Percentiles rank a stretch among this genome's conserved stretches.
Conservation (phyloP, 306 rosid species). For the Argentina anserina region DNA sequence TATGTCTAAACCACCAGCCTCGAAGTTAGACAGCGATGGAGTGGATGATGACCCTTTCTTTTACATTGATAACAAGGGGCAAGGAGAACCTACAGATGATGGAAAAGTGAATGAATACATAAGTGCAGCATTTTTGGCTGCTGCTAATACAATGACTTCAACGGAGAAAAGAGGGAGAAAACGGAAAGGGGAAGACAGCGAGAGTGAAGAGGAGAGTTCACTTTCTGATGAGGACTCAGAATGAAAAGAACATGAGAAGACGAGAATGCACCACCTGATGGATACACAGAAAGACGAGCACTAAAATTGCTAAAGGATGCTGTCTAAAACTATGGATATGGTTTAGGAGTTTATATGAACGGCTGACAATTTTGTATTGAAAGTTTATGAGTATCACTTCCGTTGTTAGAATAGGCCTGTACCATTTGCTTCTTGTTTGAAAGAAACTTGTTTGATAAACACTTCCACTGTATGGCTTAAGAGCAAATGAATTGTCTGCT, state of each 20-base stretch:
- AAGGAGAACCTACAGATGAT: constrained; percentile 29
- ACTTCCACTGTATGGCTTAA: not conserved
- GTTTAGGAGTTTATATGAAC: not conserved
- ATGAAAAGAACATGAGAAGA: constrained; percentile 22
- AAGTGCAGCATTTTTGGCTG: constrained; percentile 49
- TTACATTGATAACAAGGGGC: constrained; percentile 51
- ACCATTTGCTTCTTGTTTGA: not conserved
- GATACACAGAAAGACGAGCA: constrained; percentile 31
- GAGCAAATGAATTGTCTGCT: not conserved
- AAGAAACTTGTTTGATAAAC: not conserved
- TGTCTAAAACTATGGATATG: not conserved
- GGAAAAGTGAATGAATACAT: constrained; percentile 27
- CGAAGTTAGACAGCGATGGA: constrained; percentile 32
- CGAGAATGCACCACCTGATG: constrained; percentile 50
- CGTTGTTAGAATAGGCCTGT: not conserved
- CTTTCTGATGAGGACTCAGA: constrained; percentile 46
- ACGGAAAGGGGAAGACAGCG: constrained; percentile 37
- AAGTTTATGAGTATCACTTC: not conserved
- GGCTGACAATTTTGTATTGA: not conserved
- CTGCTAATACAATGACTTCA: constrained; percentile 48
- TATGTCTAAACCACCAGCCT: constrained; percentile 19
- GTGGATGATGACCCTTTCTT: constrained; percentile 50
- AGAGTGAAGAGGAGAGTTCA: constrained; percentile 46
- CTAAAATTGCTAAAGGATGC: not conserved
- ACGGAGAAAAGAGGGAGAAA: constrained; percentile 37